Percentiles rank a stretch among this genome's conserved stretches.
These are phyloP conservation scores for Auricularia cornea DNA, from an alignment of 768 basidiomycete species.

Conservation along the genomic window DNA sequence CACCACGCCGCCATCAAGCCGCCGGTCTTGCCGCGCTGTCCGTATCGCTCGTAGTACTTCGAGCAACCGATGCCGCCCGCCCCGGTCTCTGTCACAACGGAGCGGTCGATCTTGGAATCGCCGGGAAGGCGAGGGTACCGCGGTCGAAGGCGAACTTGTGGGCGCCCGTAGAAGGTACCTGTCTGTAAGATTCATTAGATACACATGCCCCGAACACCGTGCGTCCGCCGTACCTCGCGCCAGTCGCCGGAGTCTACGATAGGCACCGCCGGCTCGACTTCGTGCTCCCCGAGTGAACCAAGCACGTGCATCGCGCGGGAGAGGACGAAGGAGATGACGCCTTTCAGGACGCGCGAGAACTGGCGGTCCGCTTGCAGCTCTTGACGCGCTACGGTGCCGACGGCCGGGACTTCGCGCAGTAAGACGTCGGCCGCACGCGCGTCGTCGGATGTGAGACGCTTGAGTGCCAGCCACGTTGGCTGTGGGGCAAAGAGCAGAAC, in stretches of 20 bases:
- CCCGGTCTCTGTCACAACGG: neutral
- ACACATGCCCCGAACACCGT: too few species aligned
- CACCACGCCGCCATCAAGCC: neutral
- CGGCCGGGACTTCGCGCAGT: neutral
- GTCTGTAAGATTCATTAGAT: neutral
- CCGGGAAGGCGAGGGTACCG: neutral
- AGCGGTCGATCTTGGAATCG: neutral
- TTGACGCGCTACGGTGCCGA: too few species aligned
- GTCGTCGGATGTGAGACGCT: neutral
- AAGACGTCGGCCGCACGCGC: neutral
- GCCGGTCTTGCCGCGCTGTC: neutral
- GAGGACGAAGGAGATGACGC: neutral
- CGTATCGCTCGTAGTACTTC: neutral
- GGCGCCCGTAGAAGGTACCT: neutral
- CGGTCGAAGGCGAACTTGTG: neutral
- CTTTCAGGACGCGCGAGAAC: neutral
- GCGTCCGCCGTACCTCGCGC: neutral
- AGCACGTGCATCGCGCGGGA: neutral
- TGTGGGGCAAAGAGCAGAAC: neutral
- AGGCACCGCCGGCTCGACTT: neutral
- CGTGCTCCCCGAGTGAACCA: neutral
- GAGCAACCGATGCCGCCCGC: neutral
- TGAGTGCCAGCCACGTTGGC: neutral
- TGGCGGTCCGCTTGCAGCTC: neutral
- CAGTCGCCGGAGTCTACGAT: neutral